Evolutionary conservation across 202 grass and related monocot genomes (phyloP), one percentile per base, ranked within the genome.

Genomic region (Brachypodium distachyon): DNA sequence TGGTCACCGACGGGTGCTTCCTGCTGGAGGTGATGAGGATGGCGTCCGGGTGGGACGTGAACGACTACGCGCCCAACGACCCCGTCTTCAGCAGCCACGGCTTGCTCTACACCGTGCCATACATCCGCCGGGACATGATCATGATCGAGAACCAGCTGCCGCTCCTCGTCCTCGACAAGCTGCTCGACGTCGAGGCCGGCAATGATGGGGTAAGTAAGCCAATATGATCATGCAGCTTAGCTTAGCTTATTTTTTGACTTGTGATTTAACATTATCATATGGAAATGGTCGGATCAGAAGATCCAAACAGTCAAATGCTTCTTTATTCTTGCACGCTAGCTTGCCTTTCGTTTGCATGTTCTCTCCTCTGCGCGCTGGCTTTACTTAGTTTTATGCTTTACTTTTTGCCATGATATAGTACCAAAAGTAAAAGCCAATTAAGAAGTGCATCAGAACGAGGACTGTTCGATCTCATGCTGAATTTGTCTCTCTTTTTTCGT

Each of bases 141-240:
- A 88, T 91, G 78, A 70, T 92, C 32, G 85, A 92, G 85, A 92
- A 92, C 74, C 89, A 92, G 70, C 46, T 92, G 5, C 89, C 85
- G 6, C 75, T 92, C 0, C 85, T 85, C 41, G 81, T 84, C 44
- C 67, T 92, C 43, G 37, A 86, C 3, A 65, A 41, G 14, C 75
- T 92, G 46, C 16, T 80, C 18, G 68, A 74, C 50, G 69, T 88
- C 70, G 85, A 92, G 70, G 67, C 21, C 33, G 70, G 79, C 60
- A 76, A 62, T 22, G 3, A 61, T 2, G 61, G 31, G 61, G 89
- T 91, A 75, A 21, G 1, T 17, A 11, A 67, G 40, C 34, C 9
- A 58, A 19, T n/a, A 23, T 43, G 27, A 52, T 36, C 43, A 8
- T n/a, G 67, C 59, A n/a, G 12, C 19, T 4, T 23, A 46, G 38